Conservation (phyloP, 768 basidiomycete species). For the Stropharia rugosoannulata region DNA sequence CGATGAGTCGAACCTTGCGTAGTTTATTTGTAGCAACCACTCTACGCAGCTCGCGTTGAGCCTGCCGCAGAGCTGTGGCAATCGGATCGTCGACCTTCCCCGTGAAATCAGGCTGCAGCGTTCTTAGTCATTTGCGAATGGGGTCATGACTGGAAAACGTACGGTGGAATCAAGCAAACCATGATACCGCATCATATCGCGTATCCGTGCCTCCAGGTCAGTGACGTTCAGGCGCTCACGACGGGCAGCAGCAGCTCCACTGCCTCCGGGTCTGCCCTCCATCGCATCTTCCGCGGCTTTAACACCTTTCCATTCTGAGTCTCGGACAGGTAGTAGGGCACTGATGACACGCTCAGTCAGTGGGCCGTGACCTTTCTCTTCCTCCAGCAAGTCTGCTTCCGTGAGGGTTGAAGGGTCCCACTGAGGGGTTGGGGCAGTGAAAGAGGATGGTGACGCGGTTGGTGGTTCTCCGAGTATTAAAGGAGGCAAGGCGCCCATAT, state of each 20-base stretch:
- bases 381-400: slow-evolving; percentile 67
- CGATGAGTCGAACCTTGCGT: slow-evolving; percentile 69
- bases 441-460: slow-evolving; percentile 35
- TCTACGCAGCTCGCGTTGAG: slow-evolving; percentile 76
- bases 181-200: slow-evolving; percentile 77
- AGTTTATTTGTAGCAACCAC: slow-evolving; percentile 84
- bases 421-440: slow-evolving; percentile 56
- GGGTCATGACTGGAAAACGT: slow-evolving; percentile 29
- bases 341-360: slow-evolving; percentile 84
- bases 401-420: slow-evolving; percentile 83
- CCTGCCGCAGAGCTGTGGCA: slow-evolving; percentile 83
- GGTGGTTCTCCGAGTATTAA: slow-evolving; percentile 27
- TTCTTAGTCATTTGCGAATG: neutral
- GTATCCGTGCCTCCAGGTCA: slow-evolving; percentile 73
- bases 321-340: slow-evolving; percentile 69
- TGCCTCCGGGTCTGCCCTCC: slow-evolving; percentile 80
- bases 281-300: slow-evolving; percentile 84
- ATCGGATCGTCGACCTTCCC: slow-evolving; percentile 92
- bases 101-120: slow-evolving; percentile 64
- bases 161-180: slow-evolving; percentile 70
- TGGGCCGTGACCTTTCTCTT: slow-evolving; percentile 84
- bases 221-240: slow-evolving; percentile 76
- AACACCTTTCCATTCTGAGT: slow-evolving; percentile 69
- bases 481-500: slow-evolving; percentile 45
- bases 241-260: slow-evolving; percentile 73